Evolutionary conservation across 768 basidiomycete species (phyloP).

Genomic region (Russula olivacea): DNA sequence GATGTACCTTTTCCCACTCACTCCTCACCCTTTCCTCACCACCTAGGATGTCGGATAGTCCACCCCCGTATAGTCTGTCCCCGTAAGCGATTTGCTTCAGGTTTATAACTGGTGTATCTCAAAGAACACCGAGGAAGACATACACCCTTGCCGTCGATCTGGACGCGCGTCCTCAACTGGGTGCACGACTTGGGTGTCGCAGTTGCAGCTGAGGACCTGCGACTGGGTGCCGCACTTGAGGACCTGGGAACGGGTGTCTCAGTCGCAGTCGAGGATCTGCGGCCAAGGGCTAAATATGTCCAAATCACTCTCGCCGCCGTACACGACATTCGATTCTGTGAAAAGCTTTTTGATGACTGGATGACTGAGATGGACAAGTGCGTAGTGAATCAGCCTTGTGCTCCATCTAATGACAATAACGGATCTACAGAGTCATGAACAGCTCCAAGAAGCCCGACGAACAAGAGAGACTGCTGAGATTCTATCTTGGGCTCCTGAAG

Average conservation of each 20-base stretch:
- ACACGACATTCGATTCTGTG: conserved; percentile 14
- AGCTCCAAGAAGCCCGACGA: conserved; percentile 3
- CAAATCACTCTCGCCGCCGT: conserved; percentile 4
- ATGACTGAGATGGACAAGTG: conserved; percentile 13
- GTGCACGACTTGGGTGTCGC: conserved; percentile 1
- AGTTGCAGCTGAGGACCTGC: too few species aligned
- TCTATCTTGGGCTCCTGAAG: conserved; percentile 1
- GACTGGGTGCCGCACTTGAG: neutral
- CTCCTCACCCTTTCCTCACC: neutral
- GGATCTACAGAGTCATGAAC: neutral
- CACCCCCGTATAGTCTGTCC: neutral
- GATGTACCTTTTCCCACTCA: neutral
- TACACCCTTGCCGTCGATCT: conserved; percentile 5
- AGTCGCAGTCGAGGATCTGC: neutral
- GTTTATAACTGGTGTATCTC: neutral
- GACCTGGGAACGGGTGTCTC: too few species aligned
- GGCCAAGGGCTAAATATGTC: conserved; percentile 3
- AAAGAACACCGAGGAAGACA: conserved; percentile 8
- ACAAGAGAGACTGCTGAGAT: neutral
- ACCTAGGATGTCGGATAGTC: conserved; percentile 7
- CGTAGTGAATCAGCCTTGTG: neutral
- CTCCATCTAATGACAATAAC: neutral
- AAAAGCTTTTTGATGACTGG: conserved; percentile 16
- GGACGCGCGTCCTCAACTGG: conserved; percentile 12
- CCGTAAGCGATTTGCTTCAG: conserved; percentile 8